Evolutionary conservation across 306 rosid genomes (phyloP).

Genomic region (barrel medic (Medicago truncatula)): DNA sequence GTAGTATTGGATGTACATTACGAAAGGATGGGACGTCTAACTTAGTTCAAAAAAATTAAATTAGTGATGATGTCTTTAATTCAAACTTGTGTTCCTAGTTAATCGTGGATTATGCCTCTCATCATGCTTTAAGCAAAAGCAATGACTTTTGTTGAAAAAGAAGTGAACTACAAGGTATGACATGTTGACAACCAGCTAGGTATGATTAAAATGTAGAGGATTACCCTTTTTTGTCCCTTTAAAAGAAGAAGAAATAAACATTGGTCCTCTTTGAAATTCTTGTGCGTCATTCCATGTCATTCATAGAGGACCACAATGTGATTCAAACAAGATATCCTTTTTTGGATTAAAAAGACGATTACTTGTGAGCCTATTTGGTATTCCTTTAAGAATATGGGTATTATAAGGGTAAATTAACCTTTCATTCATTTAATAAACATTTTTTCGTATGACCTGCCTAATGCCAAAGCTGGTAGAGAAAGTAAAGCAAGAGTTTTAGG

Average conservation of each 20-base stretch:
- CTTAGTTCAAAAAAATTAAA: constrained; percentile 30
- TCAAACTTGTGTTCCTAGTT: constrained; percentile 48
- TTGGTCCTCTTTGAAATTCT: constrained; percentile 35
- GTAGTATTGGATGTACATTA: constrained; percentile 32
- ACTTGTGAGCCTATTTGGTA: no score
- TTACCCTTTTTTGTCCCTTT: no score
- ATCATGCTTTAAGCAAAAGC: constrained; percentile 72
- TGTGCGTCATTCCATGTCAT: constrained; percentile 36
- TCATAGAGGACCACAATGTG: not conserved
- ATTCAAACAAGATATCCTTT: not conserved
- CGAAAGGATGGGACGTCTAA: constrained; percentile 43
- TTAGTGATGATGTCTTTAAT: constrained; percentile 51
- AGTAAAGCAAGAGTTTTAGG: no score
- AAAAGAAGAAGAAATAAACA: not conserved
- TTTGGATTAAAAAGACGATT: no score
- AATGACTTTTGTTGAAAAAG: constrained; percentile 47
- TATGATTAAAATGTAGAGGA: constrained; percentile 32
- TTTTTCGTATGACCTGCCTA: no score
- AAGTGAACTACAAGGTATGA: constrained; percentile 56
- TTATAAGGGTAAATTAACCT: no score
- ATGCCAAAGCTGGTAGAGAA: no score
- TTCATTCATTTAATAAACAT: no score
- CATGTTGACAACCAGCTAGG: constrained; percentile 38
- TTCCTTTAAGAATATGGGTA: no score
- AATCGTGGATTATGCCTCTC: constrained; percentile 44